Percentiles rank a stretch among this genome's conserved stretches.
phyloP scores from a whole-genome alignment of 2,329 filamentous ascomycete genomes.

The Sclerotinia sclerotiorum region DNA sequence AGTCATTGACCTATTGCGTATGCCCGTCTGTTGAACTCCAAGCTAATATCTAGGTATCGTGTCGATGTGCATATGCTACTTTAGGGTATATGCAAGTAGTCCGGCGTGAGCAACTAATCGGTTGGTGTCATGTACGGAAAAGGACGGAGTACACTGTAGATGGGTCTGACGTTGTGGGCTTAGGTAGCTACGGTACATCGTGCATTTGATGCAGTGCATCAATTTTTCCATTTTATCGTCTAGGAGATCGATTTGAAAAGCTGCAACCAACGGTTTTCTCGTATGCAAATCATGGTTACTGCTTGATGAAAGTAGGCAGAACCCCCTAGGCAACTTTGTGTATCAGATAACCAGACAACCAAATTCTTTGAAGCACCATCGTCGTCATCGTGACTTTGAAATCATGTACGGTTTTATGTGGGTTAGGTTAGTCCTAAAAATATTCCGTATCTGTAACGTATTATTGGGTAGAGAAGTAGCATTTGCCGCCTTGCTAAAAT shows the following conservation, averaged over 20 bases:
- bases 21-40: background rate
- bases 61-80: conserved; percentile 15
- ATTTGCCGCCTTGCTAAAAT: conserved; percentile 6
- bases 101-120: conserved; percentile 19
- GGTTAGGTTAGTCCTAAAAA: conserved; percentile 5
- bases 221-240: conserved; percentile 4
- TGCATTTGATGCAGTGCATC: conserved; percentile 16
- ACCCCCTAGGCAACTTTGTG: conserved; percentile 2
- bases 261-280: conserved; percentile 8
- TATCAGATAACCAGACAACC: conserved; percentile 15
- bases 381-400: conserved; percentile 17
- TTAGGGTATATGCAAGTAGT: conserved; percentile 3
- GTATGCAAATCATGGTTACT: background rate
- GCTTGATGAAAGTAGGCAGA: conserved; percentile 2
- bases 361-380: conserved; percentile 9
- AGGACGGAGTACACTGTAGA: background rate
- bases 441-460: conserved; percentile 7
- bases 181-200: conserved; percentile 12
- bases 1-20: conserved; percentile 10
- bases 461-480: background rate
- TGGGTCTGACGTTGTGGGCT: conserved; percentile 6
- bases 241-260: conserved; percentile 13
- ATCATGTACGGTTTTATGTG: conserved; percentile 18
- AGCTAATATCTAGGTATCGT: conserved; percentile 11
- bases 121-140: conserved; percentile 2